Evolutionary conservation across 1,284 basidiomycete species (phyloP).

Genomic region (Moesziomyces antarcticus): DNA sequence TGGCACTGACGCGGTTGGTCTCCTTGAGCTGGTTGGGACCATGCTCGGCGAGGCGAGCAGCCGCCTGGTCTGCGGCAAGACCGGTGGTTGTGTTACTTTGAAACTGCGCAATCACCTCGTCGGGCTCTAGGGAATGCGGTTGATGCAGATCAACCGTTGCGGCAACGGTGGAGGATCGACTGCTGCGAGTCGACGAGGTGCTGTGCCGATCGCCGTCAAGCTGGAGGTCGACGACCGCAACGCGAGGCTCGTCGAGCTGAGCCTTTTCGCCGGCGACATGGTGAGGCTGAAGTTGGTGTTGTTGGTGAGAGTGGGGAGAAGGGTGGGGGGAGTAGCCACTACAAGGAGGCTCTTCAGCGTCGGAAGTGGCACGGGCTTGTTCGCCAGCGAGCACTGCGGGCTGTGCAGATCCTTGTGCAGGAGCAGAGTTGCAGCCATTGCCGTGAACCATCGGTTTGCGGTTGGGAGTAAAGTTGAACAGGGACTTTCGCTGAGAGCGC

Average conservation of each 20-base stretch:
- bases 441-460: conserved; percentile 53
- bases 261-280: conserved; percentile 22
- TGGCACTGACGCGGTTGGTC: conserved; percentile 50
- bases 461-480: conserved; percentile 5
- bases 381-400: conserved; percentile 41
- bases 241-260: conserved; percentile 28
- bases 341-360: conserved; percentile 56
- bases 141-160: conserved; percentile 56
- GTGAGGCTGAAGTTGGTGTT: conserved; percentile 15
- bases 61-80: conserved; percentile 45
- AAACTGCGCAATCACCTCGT: conserved; percentile 44
- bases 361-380: conserved; percentile 32
- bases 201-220: conserved; percentile 17
- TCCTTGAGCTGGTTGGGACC: conserved; percentile 58
- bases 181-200: conserved; percentile 27
- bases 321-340: conserved; percentile 53
- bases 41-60: conserved; percentile 30
- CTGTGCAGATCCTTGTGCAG: conserved; percentile 54
- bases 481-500: conserved; percentile 2
- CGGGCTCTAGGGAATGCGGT: conserved; percentile 57
- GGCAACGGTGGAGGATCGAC: conserved; percentile 51
- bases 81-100: conserved; percentile 43
- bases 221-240: conserved; percentile 36
- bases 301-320: conserved; percentile 22
- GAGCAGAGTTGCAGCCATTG: conserved; percentile 49